Evolutionary conservation across 176 grass and related monocot species (phyloP), one percentile per base, ranked within the genome.

Genomic region (Carex scoparia): DNA sequence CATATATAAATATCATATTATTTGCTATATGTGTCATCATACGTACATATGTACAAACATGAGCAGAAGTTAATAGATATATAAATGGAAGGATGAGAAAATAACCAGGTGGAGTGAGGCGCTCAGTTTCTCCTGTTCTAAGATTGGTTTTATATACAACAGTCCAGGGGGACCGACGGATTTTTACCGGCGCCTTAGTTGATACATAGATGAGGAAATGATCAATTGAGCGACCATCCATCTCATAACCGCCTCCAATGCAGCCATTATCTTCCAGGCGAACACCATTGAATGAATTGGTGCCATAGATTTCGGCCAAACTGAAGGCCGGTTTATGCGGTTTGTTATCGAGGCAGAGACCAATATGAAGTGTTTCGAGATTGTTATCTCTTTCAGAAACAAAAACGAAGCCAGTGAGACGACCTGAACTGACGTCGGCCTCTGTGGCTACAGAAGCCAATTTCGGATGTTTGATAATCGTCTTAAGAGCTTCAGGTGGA

Each of bases 211-310:
- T 4, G 55, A 90, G 57, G 1, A 51, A 80, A 38, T 65, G 72
- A 30, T 79, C 81, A 10, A 71, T 74, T 18, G 74, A 15, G 32
- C 51, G 72, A 3, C 37, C 1, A 4, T 46, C 61, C 23, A 35
- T 70, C 69, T 31, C 7, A 58, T 76, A 90, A 49, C 85, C 86
- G 0, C 86, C 85, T 1, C 42, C 85, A 69, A 90, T 1, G 81
- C 85, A 87, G 7, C 85, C 85, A 65, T 86, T 90, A 65, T 87
- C 89, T 51, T 90, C 89, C 76, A 87, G 10, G 10, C 86, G 89
- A 13, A 72, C 3, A 23, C 64, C 74, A 33, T 66, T 28, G 76
- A 90, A 90, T 33, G 32, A 31, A 40, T 5, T 33, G 10, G 74
- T 14, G 31, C 85, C 89, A 6, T 59, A 90, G 73, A 90, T 2